phyloP scores from a whole-genome alignment of 1,139 yeast species.

The Lodderomyces theae region DNA sequence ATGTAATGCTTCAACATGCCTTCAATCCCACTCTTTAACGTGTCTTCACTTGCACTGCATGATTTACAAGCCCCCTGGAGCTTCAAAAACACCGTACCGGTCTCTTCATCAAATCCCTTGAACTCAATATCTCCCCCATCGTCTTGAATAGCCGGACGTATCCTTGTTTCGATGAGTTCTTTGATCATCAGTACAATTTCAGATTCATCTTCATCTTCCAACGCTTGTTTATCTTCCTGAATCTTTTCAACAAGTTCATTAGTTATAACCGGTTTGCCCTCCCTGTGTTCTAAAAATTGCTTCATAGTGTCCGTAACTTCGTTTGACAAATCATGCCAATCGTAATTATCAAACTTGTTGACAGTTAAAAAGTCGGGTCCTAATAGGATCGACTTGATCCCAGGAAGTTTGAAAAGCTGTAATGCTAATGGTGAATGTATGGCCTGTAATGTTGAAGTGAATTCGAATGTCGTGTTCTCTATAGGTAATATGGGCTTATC shows the following conservation, averaged over 20 bases:
- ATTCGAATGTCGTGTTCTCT: constrained; percentile 58
- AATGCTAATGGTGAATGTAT: constrained; percentile 80
- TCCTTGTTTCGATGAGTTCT: constrained; percentile 58
- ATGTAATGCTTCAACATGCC: constrained; percentile 81
- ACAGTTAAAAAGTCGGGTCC: constrained; percentile 58
- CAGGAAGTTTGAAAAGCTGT: constrained; percentile 75
- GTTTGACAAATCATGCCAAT: constrained; percentile 47
- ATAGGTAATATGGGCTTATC: constrained; percentile 63
- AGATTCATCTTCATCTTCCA: constrained; percentile 37
- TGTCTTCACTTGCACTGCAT: constrained; percentile 74
- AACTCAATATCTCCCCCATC: constrained; percentile 83
- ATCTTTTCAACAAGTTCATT: constrained; percentile 42
- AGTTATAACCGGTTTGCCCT: constrained; percentile 46
- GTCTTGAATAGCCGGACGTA: constrained; percentile 67
- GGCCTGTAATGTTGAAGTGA: constrained; percentile 67
- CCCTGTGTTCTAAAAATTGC: constrained; percentile 33
- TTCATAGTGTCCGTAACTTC: constrained; percentile 44
- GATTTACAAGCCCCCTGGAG: constrained; percentile 82
- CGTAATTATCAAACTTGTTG: constrained; percentile 45
- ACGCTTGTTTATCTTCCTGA: constrained; percentile 21
- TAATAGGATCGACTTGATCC: constrained; percentile 83
- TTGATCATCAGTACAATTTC: constrained; percentile 58
- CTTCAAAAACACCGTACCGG: constrained; percentile 70
- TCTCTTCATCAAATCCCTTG: constrained; percentile 63
- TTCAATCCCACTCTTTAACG: constrained; percentile 78